Percentiles rank a stretch among this genome's conserved stretches.
Conservation (phyloP, 805 yeast genomes). For the Pichia manshurica region DNA sequence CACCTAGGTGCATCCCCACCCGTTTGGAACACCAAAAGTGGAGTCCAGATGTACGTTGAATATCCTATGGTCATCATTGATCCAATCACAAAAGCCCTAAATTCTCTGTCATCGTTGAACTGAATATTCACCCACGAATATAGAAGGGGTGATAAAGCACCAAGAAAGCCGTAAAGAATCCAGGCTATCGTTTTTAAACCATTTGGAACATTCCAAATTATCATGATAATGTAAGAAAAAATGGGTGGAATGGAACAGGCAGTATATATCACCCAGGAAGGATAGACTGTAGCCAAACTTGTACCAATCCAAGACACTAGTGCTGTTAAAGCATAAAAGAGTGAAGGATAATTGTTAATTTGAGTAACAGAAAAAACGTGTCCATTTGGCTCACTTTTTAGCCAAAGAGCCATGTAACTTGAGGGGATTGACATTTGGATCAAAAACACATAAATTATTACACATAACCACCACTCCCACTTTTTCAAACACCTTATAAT, state of each 20-base stretch:
- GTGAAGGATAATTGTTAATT: slow-evolving; percentile 50
- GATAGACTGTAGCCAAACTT: slow-evolving; percentile 59
- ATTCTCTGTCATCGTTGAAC: slow-evolving; percentile 49
- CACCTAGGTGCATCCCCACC: too few species aligned
- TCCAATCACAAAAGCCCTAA: slow-evolving; percentile 51
- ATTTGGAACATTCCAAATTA: slow-evolving; percentile 52
- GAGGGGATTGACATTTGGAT: slow-evolving; percentile 44
- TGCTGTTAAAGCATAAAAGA: too few species aligned
- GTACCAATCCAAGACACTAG: too few species aligned
- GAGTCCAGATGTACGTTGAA: slow-evolving; percentile 32
- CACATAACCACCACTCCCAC: slow-evolving; percentile 50
- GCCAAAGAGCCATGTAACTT: too few species aligned
- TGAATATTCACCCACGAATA: slow-evolving; percentile 56
- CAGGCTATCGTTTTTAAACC: slow-evolving; percentile 63
- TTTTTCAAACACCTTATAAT: slow-evolving; percentile 47
- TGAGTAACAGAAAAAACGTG: slow-evolving; percentile 38
- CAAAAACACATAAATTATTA: slow-evolving; percentile 58
- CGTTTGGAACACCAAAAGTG: slow-evolving; percentile 38
- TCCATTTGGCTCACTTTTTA: too few species aligned
- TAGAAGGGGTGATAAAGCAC: slow-evolving; percentile 58
- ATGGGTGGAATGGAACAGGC: slow-evolving; percentile 48
- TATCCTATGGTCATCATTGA: slow-evolving; percentile 47
- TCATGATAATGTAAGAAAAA: slow-evolving; percentile 43
- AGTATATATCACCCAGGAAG: slow-evolving; percentile 39
- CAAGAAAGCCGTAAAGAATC: slow-evolving; percentile 51